phyloP scores from a whole-genome alignment of 208 protist species.

The Endotrypanum monterogeii region DNA sequence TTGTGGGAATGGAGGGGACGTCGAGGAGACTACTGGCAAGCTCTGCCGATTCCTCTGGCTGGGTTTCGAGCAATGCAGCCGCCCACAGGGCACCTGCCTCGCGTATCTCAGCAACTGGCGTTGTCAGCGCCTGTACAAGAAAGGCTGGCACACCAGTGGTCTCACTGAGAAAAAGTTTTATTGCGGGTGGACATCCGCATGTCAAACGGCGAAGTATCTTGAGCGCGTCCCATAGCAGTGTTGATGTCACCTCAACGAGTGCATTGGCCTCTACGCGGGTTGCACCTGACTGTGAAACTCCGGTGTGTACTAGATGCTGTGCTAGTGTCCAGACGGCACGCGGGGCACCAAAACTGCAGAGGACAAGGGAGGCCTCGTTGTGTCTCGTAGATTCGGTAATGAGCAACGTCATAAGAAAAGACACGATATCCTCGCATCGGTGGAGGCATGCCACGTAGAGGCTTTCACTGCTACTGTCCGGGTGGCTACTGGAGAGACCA shows the following conservation, averaged over 20 bases:
- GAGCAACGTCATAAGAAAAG: conserved; percentile 27
- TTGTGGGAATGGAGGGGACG: not conserved
- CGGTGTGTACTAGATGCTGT: conserved; percentile 14
- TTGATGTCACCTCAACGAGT: conserved; percentile 18
- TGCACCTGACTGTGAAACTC: conserved; percentile 5
- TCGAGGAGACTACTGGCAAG: conserved; percentile 19
- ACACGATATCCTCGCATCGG: conserved; percentile 8
- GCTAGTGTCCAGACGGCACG: conserved; percentile 30
- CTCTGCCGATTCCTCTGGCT: conserved; percentile 22
- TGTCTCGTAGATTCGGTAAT: not conserved
- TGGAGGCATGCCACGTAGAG: not conserved
- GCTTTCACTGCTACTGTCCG: conserved; percentile 9
- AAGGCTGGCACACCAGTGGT: conserved; percentile 8
- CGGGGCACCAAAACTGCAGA: conserved; percentile 44
- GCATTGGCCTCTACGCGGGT: conserved; percentile 5
- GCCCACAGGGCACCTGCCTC: conserved; percentile 34
- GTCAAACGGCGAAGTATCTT: conserved; percentile 35
- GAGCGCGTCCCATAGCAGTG: conserved; percentile 28
- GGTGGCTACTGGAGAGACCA: not conserved
- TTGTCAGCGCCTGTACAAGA: conserved; percentile 34
- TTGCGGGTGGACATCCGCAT: conserved; percentile 27
- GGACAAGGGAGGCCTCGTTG: conserved; percentile 35
- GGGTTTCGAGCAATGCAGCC: conserved; percentile 29
- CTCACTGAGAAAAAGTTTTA: conserved; percentile 25
- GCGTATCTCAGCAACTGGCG: conserved; percentile 52